Evolutionary conservation across 2,329 filamentous ascomycete species (phyloP).

Genomic region (Bipolaris oryzae): DNA sequence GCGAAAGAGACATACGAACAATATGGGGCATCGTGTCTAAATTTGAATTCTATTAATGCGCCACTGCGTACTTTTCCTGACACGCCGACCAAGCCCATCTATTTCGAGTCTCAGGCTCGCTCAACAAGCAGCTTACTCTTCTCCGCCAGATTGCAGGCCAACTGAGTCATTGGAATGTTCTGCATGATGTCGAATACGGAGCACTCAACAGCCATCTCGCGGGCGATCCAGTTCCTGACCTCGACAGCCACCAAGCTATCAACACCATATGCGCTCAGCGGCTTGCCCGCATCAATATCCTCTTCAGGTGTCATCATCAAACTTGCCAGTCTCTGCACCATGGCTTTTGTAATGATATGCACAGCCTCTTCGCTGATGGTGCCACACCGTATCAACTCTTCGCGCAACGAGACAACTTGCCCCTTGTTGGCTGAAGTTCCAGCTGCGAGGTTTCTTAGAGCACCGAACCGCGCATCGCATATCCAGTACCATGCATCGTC

Average conservation of each 20-base stretch:
- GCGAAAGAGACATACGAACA: no score
- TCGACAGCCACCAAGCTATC: slow-evolving; percentile 31
- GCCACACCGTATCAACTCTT: slow-evolving; percentile 11
- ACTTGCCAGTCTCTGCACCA: slow-evolving; percentile 12
- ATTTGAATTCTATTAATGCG: no score
- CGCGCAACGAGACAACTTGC: slow-evolving; percentile 1
- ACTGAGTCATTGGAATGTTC: slow-evolving; percentile 9
- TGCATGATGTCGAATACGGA: slow-evolving; percentile 19
- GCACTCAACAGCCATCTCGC: slow-evolving; percentile 5
- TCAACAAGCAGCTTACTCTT: slow-evolving; percentile 13
- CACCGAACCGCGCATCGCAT: slow-evolving; percentile 8
- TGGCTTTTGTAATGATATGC: slow-evolving; percentile 9
- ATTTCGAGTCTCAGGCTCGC: no score
- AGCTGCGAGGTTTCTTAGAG: slow-evolving; percentile 6
- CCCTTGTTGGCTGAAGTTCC: slow-evolving; percentile 8
- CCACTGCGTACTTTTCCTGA: no score
- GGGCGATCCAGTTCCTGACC: slow-evolving; percentile 20
- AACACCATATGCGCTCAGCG: slow-evolving; percentile 27
- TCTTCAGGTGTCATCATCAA: slow-evolving; percentile 18
- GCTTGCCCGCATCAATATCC: slow-evolving; percentile 22
- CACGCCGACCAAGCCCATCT: no score
- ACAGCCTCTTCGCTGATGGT: slow-evolving; percentile 9
- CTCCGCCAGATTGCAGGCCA: slow-evolving; percentile 14
- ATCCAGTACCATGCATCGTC: slow-evolving; percentile 14
- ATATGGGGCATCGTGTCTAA: no score